These are phyloP conservation scores for Alternaria arbusti DNA, from an alignment of 2,329 filamentous ascomycete species.

Conservation along the genomic window DNA sequence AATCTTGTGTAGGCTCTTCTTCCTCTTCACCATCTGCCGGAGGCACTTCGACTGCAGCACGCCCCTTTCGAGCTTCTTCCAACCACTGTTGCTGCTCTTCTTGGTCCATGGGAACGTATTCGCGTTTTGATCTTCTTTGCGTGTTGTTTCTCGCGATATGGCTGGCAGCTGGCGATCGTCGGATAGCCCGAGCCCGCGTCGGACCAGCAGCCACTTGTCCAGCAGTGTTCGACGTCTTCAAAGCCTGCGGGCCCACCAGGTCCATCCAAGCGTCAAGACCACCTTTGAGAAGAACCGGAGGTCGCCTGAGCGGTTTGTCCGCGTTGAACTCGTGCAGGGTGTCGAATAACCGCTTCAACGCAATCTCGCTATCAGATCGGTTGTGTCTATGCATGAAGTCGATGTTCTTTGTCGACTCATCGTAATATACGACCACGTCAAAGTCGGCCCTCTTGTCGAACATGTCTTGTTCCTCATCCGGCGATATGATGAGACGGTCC, in stretches of 20 bases:
- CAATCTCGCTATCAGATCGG: slow-evolving; percentile 49
- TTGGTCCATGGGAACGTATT: slow-evolving; percentile 74
- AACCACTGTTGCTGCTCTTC: slow-evolving; percentile 85
- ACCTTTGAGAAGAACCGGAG: slow-evolving; percentile 79
- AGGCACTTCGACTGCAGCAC: slow-evolving; percentile 53
- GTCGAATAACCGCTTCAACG: slow-evolving; percentile 76
- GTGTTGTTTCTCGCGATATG: slow-evolving; percentile 60
- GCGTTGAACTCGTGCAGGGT: slow-evolving; percentile 86
- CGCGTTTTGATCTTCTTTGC: slow-evolving; percentile 63
- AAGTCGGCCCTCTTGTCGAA: slow-evolving; percentile 78
- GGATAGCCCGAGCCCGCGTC: slow-evolving; percentile 56
- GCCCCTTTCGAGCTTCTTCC: slow-evolving; percentile 73
- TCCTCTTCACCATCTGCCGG: slow-evolving; percentile 38
- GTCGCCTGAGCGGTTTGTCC: slow-evolving; percentile 72
- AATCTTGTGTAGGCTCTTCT: slow-evolving; percentile 41
- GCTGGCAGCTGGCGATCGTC: slow-evolving; percentile 60
- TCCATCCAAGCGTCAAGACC: slow-evolving; percentile 88
- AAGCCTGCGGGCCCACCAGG: slow-evolving; percentile 73
- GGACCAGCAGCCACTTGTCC: slow-evolving; percentile 56
- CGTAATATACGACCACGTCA: slow-evolving; percentile 90
- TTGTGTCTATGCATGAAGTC: slow-evolving; percentile 61
- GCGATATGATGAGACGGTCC: slow-evolving; percentile 74
- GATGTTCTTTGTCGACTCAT: slow-evolving; percentile 69
- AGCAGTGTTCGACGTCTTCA: slow-evolving; percentile 64
- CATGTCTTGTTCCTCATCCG: slow-evolving; percentile 74